These are phyloP conservation scores for Saccharum hybrid DNA, from an alignment of 202 grass and related monocot genomes.

Conservation along the genomic window DNA sequence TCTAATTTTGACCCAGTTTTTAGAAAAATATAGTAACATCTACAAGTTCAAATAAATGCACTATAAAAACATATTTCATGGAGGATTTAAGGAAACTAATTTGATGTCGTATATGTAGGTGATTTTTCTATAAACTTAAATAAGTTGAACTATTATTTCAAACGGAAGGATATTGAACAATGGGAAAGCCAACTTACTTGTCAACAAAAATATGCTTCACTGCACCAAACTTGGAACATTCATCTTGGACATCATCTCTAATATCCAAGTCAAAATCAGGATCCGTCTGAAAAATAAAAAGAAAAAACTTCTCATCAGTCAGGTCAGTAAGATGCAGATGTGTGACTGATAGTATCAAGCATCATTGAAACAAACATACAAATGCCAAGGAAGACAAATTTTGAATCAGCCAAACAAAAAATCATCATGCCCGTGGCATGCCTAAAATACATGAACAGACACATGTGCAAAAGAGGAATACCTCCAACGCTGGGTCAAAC, in stretches of 20 bases:
- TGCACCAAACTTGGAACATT: constrained; percentile 89
- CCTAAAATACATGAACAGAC: neutral
- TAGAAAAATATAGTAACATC: neutral
- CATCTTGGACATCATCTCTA: constrained; percentile 93
- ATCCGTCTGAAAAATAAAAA: constrained; percentile 65
- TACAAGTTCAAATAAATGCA: neutral
- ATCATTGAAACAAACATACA: neutral
- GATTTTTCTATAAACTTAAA: neutral
- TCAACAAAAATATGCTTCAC: constrained; percentile 95
- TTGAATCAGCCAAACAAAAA: constrained; percentile 30
- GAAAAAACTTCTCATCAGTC: constrained; percentile 17
- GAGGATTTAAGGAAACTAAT: neutral
- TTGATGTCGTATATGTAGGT: neutral
- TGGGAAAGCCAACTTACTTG: constrained; percentile 62
- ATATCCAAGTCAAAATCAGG: constrained; percentile 99
- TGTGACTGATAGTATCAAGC: neutral
- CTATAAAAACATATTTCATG: neutral
- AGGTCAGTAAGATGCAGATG: neutral
- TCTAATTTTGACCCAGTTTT: neutral
- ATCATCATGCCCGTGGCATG: neutral
- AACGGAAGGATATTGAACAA: neutral
- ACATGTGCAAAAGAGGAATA: constrained; percentile 31
- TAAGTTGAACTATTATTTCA: neutral
- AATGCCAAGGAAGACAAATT: neutral
- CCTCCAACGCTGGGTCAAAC: constrained; percentile 95